Evolutionary conservation across 306 rosid genomes (phyloP).

Genomic region (Psophocarpus tetragonolobus): DNA sequence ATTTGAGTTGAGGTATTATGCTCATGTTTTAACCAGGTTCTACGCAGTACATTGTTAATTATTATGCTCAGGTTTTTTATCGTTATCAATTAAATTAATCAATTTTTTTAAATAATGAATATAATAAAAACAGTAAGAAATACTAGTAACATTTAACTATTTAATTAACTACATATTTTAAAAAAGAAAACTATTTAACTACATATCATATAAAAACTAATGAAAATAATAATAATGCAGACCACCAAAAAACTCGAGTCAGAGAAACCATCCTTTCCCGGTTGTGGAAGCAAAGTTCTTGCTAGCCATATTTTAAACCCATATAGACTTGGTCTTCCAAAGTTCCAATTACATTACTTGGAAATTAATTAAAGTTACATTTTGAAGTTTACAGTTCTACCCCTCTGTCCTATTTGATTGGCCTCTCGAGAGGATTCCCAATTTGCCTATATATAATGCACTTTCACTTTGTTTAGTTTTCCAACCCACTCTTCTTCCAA

Average conservation of each 20-base stretch:
- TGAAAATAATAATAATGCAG: neutral
- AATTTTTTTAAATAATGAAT: too few relatives aligned
- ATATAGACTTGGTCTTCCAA: neutral
- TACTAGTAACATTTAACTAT: too few relatives aligned
- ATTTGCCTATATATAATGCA: neutral
- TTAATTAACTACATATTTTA: too few relatives aligned
- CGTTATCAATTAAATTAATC: too few relatives aligned
- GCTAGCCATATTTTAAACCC: neutral
- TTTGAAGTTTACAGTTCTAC: conserved; percentile 2
- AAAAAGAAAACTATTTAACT: neutral
- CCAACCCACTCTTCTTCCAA: neutral
- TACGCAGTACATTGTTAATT: too few relatives aligned
- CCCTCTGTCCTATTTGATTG: conserved; percentile 10
- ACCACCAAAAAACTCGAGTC: neutral
- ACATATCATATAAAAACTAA: neutral
- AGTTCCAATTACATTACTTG: neutral
- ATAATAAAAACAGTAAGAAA: too few relatives aligned
- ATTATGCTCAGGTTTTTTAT: too few relatives aligned
- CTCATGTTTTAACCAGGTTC: neutral
- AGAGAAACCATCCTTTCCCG: neutral
- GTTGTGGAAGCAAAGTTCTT: neutral
- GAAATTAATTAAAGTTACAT: conserved; percentile 3
- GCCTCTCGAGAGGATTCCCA: neutral
- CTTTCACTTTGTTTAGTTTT: neutral
- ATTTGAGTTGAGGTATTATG: too few relatives aligned